A percentile compares a stretch with the other conserved stretches of the same genome.
phyloP scores from a whole-genome alignment of 768 basidiomycete species.

The Termitomyces eurrhizus region DNA sequence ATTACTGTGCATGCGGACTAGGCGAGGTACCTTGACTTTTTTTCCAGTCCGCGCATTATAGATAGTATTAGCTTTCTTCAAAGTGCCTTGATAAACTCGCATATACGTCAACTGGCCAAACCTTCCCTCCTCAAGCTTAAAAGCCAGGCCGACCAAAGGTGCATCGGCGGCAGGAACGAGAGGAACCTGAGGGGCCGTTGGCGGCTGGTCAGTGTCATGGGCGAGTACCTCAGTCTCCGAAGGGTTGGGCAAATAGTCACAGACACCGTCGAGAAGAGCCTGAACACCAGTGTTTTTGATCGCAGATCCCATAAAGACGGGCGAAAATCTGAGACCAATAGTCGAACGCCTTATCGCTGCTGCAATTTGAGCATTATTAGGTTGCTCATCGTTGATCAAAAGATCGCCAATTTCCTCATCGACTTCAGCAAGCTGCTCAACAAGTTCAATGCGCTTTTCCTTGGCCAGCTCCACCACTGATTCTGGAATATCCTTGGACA shows the following conservation, averaged over 20 bases:
- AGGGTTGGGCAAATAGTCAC: constrained; percentile 91
- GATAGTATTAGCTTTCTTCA: constrained; percentile 83
- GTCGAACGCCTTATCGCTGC: constrained; percentile 89
- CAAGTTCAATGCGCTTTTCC: constrained; percentile 84
- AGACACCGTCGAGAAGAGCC: constrained; percentile 90
- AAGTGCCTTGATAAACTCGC: constrained; percentile 92
- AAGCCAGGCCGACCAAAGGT: constrained; percentile 90
- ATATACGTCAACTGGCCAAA: constrained; percentile 99
- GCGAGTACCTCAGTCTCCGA: constrained; percentile 75
- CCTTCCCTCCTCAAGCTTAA: constrained; percentile 97
- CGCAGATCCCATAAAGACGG: constrained; percentile 95
- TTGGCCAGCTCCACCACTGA: constrained; percentile 69
- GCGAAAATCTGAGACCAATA: constrained; percentile 84
- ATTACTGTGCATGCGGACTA: constrained; percentile 97
- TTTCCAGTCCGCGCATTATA: constrained; percentile 94
- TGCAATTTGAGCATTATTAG: constrained; percentile 69
- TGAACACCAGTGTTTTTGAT: constrained; percentile 98
- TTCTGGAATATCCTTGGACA: constrained; percentile 85
- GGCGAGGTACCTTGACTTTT: constrained; percentile 92
- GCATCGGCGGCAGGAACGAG: constrained; percentile 81
- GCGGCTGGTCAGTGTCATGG: constrained; percentile 72
- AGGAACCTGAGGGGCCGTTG: constrained; percentile 63
- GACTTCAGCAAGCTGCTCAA: constrained; percentile 94
- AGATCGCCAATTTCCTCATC: constrained; percentile 95
- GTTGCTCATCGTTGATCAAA: constrained; percentile 79